Conservation (phyloP, 345 rosid genomes). For the Pugionium cornutum region DNA sequence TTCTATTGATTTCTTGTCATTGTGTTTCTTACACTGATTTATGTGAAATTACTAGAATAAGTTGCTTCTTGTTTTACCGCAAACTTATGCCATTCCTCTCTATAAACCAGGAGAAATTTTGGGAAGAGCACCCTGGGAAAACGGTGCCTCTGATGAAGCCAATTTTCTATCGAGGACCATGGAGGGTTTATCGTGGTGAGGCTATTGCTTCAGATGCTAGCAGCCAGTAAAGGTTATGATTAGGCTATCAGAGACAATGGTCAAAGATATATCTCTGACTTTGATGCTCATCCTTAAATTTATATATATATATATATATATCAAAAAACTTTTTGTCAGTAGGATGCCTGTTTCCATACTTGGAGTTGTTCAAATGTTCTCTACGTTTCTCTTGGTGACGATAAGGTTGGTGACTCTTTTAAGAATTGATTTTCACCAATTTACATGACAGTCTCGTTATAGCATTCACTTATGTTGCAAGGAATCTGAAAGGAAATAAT, state of each 20-base stretch:
- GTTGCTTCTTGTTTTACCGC: constrained; percentile 18
- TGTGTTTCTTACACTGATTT: neutral
- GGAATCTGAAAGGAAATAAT: too few relatives aligned
- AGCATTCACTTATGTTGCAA: neutral
- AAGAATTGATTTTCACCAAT: neutral
- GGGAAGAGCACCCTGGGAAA: constrained; percentile 93
- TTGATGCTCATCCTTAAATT: neutral
- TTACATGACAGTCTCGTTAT: constrained; percentile 16
- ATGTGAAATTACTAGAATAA: constrained; percentile 5
- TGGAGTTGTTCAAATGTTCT: constrained; percentile 1
- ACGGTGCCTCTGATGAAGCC: constrained; percentile 83
- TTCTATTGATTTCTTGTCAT: neutral
- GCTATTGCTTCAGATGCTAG: constrained; percentile 46
- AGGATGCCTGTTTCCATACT: constrained; percentile 3
- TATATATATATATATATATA: constrained; percentile 16
- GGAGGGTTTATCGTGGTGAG: constrained; percentile 78
- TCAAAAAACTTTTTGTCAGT: neutral
- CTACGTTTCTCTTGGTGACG: constrained; percentile 9
- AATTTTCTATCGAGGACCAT: constrained; percentile 70
- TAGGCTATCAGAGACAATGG: constrained; percentile 10
- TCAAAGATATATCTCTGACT: neutral
- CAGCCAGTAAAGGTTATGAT: constrained; percentile 39
- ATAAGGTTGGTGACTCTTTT: constrained; percentile 24
- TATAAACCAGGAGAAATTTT: constrained; percentile 70
- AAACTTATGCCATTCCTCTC: constrained; percentile 13